These are phyloP conservation scores for Panaeolus cyanescens DNA, from an alignment of 768 basidiomycete genomes.

Conservation along the genomic window DNA sequence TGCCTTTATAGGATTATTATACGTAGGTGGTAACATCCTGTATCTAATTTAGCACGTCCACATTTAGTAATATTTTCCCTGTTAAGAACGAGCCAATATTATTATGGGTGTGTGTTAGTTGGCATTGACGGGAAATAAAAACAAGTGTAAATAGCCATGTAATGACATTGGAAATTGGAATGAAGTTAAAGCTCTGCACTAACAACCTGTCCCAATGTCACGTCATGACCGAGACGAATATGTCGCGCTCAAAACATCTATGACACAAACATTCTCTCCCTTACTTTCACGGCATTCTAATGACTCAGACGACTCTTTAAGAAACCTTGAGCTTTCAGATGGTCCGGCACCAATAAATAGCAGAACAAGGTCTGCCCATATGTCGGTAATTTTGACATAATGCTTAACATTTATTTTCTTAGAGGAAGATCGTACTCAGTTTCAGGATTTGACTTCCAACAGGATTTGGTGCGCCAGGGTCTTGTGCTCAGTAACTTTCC, in stretches of 20 bases:
- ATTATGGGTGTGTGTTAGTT: too few relatives aligned
- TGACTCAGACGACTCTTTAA: conserved; percentile 75
- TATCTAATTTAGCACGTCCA: too few relatives aligned
- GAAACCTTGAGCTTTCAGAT: conserved; percentile 77
- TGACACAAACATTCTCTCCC: conserved; percentile 38
- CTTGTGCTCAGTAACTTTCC: not conserved
- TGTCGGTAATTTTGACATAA: not conserved
- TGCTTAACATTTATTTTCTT: conserved; percentile 1
- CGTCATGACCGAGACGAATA: conserved; percentile 40
- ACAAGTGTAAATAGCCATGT: too few relatives aligned
- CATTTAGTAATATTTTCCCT: too few relatives aligned
- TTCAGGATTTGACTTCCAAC: conserved; percentile 78
- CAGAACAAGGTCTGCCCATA: conserved; percentile 32
- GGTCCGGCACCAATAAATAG: conserved; percentile 44
- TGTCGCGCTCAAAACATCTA: conserved; percentile 46
- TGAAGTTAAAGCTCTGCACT: not conserved
- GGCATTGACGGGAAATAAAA: too few relatives aligned
- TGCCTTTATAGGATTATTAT: too few relatives aligned
- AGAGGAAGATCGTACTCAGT: conserved; percentile 67
- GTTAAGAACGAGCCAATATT: too few relatives aligned
- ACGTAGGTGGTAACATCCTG: too few relatives aligned
- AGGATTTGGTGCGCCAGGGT: conserved; percentile 48
- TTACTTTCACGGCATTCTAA: conserved; percentile 43
- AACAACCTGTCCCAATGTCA: conserved; percentile 34
- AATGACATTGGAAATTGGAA: too few relatives aligned